Base-by-base conservation (phyloP, 2,329 filamentous ascomycete species). In the Catunica adiposa region DNA sequence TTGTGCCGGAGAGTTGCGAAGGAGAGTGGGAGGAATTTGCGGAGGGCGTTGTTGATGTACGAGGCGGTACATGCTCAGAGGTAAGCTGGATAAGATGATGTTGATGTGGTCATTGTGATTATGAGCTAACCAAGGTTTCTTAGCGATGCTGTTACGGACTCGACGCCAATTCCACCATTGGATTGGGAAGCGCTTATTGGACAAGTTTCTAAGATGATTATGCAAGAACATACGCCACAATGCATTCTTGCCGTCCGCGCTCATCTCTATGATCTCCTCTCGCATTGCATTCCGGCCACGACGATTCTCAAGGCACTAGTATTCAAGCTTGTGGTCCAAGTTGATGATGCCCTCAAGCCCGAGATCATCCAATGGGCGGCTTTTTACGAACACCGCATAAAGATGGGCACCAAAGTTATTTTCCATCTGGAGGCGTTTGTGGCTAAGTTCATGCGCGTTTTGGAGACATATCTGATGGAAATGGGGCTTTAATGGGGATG, bases 371-470 rank as follows among this genome's bases (percentile, higher is more conserved):
- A 84, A 65, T 98, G 92, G 92, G 86, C 88, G 3, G 89, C 92
- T 0, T 97, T 96, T 65, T 98, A 94, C 68, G 94, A 98, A 69
- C 92, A 98, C 68, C 79, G 92, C 59, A 86, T 97, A 69, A 86
- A 86, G 66, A 84, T 84, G 62, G 92, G 92, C 53, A 89, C 78
- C 58, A 98, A 98, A 75, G 86, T 94, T 58, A 97, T 98, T 60
- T 98, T 98, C 69, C 94, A 98, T 65, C 73, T 98, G 3, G 94
- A 98, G 70, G 92, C 92, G 2, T 98, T 98, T 69, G 92, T 98
- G 58, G 90, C 90, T 57, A 97, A 96, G 72, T 95, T 97, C 67
- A 97, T 98, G 90, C 80, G 90, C 62, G 80, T 97, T 62, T 79
- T 90, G 60, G 92, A 98, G 73, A 90, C 89, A 81, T 94, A 81